Evolutionary conservation across 495 filamentous ascomycete genomes (phyloP).

Genomic region (Neohortaea acidophila): DNA sequence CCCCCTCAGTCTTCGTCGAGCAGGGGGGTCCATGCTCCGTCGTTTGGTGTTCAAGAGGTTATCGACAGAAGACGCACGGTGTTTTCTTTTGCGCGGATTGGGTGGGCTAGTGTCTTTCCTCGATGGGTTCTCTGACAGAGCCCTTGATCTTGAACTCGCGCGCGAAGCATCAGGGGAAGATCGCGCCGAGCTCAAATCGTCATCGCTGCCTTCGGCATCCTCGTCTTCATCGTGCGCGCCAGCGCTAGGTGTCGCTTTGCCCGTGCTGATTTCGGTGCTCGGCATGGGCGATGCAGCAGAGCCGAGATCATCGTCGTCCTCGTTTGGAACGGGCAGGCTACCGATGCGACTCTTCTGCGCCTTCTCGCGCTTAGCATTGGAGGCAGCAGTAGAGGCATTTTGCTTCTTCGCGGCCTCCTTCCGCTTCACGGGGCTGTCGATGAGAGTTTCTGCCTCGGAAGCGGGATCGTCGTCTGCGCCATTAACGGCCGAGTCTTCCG

Average conservation of each 20-base stretch:
- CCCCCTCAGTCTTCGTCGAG: slow-evolving; percentile 3
- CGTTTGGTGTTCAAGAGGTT: slow-evolving; percentile 13
- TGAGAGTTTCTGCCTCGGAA: slow-evolving; percentile 17
- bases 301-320: slow-evolving; percentile 14
- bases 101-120: slow-evolving; percentile 1
- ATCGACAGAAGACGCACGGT: slow-evolving; percentile 14
- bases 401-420: slow-evolving; percentile 7
- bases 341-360: slow-evolving; percentile 13
- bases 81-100: slow-evolving; percentile 15
- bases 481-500: background rate
- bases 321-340: slow-evolving; percentile 13
- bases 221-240: slow-evolving; percentile 1
- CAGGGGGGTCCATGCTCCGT: slow-evolving; percentile 16
- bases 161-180: slow-evolving; percentile 2
- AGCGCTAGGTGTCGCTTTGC: background rate
- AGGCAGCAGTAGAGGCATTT: background rate
- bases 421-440: slow-evolving; percentile 16
- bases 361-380: background rate
- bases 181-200: slow-evolving; percentile 9
- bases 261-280: slow-evolving; percentile 9
- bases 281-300: slow-evolving; percentile 12
- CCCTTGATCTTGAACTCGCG: too few species aligned
- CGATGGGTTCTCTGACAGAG: slow-evolving; percentile 1
- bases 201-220: slow-evolving; percentile 2
- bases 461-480: slow-evolving; percentile 4